phyloP scores from a whole-genome alignment of 164 flowering plant genomes.

The Magnolia officinalis region DNA sequence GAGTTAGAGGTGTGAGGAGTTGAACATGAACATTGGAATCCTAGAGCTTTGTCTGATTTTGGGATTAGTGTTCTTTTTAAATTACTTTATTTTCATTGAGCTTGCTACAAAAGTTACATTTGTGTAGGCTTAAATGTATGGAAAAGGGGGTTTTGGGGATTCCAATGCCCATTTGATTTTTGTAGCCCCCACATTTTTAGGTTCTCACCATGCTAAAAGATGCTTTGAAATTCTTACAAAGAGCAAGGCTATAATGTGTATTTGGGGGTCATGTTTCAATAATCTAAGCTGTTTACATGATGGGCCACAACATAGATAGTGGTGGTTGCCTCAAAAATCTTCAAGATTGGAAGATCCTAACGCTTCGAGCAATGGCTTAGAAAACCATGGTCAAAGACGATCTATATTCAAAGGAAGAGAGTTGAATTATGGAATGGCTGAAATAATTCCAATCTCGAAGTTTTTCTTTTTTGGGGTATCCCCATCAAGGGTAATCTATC shows the following conservation, averaged over 20 bases:
- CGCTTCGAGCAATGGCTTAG: not conserved
- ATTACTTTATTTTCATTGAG: not conserved
- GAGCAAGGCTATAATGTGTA: too few relatives aligned
- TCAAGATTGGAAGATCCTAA: not conserved
- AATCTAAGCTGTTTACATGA: too few relatives aligned
- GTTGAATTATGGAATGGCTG: not conserved
- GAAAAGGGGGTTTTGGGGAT: not conserved
- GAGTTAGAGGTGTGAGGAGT: not conserved
- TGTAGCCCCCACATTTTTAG: not conserved
- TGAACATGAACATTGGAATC: not conserved
- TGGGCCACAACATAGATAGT: too few relatives aligned
- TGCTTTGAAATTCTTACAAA: not conserved
- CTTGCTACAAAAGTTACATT: not conserved
- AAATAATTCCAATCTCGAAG: not conserved
- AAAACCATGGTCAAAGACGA: not conserved
- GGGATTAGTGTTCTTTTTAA: not conserved
- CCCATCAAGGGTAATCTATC: not conserved
- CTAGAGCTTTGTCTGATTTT: slow-evolving; percentile 7
- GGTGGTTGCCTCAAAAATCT: not conserved
- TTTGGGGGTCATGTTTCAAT: too few relatives aligned
- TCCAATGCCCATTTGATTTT: not conserved
- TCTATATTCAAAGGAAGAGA: too few relatives aligned
- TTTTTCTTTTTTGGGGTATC: not conserved
- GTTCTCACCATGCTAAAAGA: not conserved
- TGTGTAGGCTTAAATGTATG: not conserved